A percentile compares a stretch with the other conserved stretches of the same genome.
Conservation (phyloP, 1,139 yeast genomes). For the Nakaseomyces sp. region DNA sequence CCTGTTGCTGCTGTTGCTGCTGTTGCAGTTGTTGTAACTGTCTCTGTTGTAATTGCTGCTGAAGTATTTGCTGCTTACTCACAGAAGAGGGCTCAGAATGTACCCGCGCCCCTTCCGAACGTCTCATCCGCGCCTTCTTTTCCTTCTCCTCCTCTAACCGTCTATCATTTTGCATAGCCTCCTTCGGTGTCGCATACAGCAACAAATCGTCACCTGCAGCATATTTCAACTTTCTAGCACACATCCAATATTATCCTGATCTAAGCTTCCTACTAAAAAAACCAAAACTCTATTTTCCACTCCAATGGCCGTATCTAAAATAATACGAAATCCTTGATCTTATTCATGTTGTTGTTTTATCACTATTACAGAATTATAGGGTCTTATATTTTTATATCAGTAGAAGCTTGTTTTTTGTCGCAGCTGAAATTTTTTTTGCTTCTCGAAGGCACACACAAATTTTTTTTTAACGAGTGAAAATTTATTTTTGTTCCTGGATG, state of each 20-base stretch:
- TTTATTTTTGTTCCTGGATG: too few species aligned
- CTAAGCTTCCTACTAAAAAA: too few species aligned
- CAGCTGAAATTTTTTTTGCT: too few species aligned
- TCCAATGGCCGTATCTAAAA: too few species aligned
- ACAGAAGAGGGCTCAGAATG: constrained; percentile 10
- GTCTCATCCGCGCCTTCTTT: background rate
- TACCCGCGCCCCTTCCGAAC: constrained; percentile 4
- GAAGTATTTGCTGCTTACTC: background rate
- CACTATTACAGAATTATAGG: too few species aligned
- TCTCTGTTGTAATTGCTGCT: background rate
- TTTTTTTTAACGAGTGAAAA: too few species aligned
- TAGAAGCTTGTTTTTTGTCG: too few species aligned
- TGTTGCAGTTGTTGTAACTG: constrained; percentile 2
- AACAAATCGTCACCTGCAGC: constrained; percentile 31
- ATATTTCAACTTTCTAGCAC: constrained; percentile 28
- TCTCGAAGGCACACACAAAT: too few species aligned
- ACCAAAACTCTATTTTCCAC: too few species aligned
- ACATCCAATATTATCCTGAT: constrained; percentile 15
- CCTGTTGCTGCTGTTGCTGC: background rate
- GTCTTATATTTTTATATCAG: too few species aligned
- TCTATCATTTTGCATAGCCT: constrained; percentile 28
- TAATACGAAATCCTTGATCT: too few species aligned
- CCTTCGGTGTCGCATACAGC: constrained; percentile 32
- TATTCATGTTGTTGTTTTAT: too few species aligned
- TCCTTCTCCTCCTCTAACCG: constrained; percentile 22